phyloP scores from a whole-genome alignment of 2,329 filamentous ascomycete species.

The Aspergillus tamarii region DNA sequence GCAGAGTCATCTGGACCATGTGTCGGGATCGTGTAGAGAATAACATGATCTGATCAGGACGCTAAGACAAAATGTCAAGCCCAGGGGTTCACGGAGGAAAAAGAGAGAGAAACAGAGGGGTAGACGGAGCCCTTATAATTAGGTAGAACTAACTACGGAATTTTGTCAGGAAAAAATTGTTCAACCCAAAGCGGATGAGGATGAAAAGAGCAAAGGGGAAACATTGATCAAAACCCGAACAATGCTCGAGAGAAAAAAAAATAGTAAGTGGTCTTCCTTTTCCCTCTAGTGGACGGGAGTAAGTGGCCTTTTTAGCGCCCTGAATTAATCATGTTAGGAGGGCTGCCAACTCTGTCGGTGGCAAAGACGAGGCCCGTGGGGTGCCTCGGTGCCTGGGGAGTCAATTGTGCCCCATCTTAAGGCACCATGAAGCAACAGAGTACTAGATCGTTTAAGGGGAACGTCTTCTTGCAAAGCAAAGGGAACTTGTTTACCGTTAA shows the following conservation, averaged over 20 bases:
- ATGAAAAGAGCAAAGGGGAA: conserved; percentile 3
- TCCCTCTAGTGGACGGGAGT: background rate
- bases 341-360: conserved; percentile 7
- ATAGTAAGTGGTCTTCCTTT: background rate
- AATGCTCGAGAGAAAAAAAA: background rate
- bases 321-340: conserved; percentile 9
- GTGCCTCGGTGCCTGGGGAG: conserved; percentile 10
- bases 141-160: background rate
- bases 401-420: background rate
- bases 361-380: conserved; percentile 1
- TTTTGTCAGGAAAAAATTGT: background rate
- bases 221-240: conserved; percentile 2
- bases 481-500: background rate
- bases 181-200: conserved; percentile 6
- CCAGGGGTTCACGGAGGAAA: background rate
- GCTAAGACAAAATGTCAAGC: background rate
- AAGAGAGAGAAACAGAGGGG: conserved; percentile 4
- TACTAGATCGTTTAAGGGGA: background rate
- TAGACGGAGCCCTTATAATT: conserved; percentile 14
- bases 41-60: conserved; percentile 8
- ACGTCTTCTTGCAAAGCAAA: background rate
- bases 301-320: background rate
- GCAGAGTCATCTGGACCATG: conserved; percentile 11
- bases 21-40: conserved; percentile 1
- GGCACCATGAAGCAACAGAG: background rate